Conservation (phyloP, 176 grass and related monocot genomes). For the Musa troglodytarum region DNA sequence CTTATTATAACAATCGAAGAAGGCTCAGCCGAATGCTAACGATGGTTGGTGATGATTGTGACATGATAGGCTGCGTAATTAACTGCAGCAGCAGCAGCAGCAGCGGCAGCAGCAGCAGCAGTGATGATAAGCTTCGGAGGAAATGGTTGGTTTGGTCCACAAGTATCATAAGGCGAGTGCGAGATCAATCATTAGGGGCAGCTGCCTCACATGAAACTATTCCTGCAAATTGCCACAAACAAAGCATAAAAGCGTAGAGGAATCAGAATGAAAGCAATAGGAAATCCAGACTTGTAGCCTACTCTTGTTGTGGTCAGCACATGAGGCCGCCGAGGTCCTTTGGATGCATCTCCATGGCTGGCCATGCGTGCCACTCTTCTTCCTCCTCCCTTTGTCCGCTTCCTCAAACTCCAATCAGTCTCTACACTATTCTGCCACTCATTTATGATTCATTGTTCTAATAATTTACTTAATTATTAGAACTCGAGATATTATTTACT, state of each 20-base stretch:
- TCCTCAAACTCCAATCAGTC: not conserved
- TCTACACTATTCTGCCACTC: not conserved
- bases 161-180: not conserved
- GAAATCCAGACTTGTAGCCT: not conserved
- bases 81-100: not conserved
- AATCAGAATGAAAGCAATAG: not conserved
- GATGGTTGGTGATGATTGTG: slow-evolving; percentile 2
- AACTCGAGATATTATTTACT: no score
- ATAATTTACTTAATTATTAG: no score
- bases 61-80: not conserved
- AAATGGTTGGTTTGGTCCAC: not conserved
- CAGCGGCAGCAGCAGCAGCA: no score
- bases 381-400: not conserved
- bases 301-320: not conserved
- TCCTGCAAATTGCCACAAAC: not conserved
- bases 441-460: no score
- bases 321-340: not conserved
- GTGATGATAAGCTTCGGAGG: not conserved
- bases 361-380: not conserved
- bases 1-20: not conserved
- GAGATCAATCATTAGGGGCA: not conserved
- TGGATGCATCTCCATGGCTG: no score
- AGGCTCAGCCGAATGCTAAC: not conserved
- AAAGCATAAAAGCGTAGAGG: not conserved
- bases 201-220: no score